Conservation (phyloP, 2,329 filamentous ascomycete species). For the Calycina herbarum region DNA sequence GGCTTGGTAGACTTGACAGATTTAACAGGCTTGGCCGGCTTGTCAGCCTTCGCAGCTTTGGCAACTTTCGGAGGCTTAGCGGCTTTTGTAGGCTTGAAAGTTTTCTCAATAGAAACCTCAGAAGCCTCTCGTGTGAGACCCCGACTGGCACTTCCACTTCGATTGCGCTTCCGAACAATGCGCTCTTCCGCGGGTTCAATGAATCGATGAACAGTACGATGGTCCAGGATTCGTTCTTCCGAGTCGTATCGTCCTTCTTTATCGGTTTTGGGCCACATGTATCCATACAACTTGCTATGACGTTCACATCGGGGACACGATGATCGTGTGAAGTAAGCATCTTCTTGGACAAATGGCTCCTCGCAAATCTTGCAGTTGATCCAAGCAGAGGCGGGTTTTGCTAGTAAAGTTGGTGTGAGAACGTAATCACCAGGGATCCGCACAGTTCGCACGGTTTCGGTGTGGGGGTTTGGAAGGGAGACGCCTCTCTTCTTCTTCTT, state of each 20-base stretch:
- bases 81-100: neutral
- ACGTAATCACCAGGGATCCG: constrained; percentile 79
- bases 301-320: constrained; percentile 92
- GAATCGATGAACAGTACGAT: constrained; percentile 85
- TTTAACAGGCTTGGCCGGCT: neutral
- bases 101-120: neutral
- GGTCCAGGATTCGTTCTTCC: constrained; percentile 69
- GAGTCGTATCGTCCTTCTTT: constrained; percentile 72
- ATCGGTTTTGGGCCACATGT: constrained; percentile 93
- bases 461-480: constrained; percentile 25
- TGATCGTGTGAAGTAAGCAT: constrained; percentile 82
- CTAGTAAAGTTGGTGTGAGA: constrained; percentile 73
- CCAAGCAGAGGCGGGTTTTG: constrained; percentile 76
- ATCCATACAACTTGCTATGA: constrained; percentile 94
- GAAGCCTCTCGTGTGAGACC: constrained; percentile 24
- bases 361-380: constrained; percentile 85
- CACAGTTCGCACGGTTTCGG: constrained; percentile 31
- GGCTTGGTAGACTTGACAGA: neutral
- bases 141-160: constrained; percentile 27
- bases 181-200: constrained; percentile 68
- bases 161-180: constrained; percentile 26
- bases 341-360: constrained; percentile 79
- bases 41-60: neutral
- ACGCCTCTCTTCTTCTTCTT: constrained; percentile 24
- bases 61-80: neutral